Evolutionary conservation across 2,329 filamentous ascomycete species (phyloP), one percentile per base, ranked within the genome.

Genomic region (Uncinocarpus reesii): DNA sequence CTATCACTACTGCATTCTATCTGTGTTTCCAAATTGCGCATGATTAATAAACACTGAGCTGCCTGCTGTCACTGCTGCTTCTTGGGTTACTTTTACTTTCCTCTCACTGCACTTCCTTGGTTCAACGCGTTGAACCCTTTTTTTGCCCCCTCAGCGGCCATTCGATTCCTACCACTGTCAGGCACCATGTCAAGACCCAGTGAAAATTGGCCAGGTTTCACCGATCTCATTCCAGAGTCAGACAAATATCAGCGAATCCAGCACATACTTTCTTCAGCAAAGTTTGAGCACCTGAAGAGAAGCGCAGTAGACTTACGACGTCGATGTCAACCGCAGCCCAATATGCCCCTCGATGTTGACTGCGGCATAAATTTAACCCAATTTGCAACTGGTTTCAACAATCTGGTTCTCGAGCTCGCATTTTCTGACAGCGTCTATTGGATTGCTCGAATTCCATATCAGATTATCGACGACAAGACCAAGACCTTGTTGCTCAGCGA

Each of bases 351-450:
- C 7, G 34, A 34, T 28, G 5, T 47, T 37, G 20, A 24, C 15
- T 47, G 42, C 48, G 24, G 4, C 1, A 47, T 51, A 35, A 28
- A 51, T 31, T 5, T 31, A 11, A 34, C 3, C 20, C 18, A 32
- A 2, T 51, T 51, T 18, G 3, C 49, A 4, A 47, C 35, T 1
- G 49, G 49, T 16, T 51, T 51, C 28, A 51, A 47, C 36, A 48
- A 51, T 36, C 18, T 51, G 7, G 28, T 47, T 5, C 29, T 51
- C 21, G 49, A 48, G 24, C 21, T 48, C 32, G 37, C 43, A n/a
- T 47, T 51, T 38, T 47, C 49, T 4, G 49, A 51, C 28, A 21
- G 23, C 7, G 26, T 43, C 8, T 51, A 42, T 24, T 51, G 49
- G 49, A 37, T 51, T 38, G 43, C 38, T 35, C 49, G 49, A 13